Base-by-base conservation (phyloP, 2,329 filamentous ascomycete genomes). In the Talaromyces albobiverticillius region DNA sequence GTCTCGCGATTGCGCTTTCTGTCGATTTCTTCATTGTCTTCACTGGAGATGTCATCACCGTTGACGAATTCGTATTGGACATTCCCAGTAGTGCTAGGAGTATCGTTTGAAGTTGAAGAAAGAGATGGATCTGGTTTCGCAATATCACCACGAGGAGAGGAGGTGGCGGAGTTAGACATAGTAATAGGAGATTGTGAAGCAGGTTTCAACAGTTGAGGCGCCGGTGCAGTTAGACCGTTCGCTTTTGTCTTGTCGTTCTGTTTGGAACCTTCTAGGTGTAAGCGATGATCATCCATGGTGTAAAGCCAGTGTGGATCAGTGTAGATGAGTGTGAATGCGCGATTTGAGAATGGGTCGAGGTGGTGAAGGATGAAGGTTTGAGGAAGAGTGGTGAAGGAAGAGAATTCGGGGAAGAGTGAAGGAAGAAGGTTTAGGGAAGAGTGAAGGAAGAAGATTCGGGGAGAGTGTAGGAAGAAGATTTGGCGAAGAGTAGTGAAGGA, bases 31-130 rank as follows among this genome's bases (percentile, higher is more conserved):
- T 59, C 64, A 18, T 63, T 60, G 9, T 69, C 61, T n/a, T 59
- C 58, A 38, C 61, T 50, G 3, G 55, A 36, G 13, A 53, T 64
- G 11, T 61, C 60, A 45, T 63, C 51, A 1, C 54, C 32, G n/a
- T 51, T 66, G n/a, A 60, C 57, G 46, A 72, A 72, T 42, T 65
- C 58, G 11, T 71, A 59, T 22, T 64, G 59, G 18, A 69, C n/a
- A 3, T 61, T 58, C 9, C 22, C 18, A 1, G 36, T 47, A 9
- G 34, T 18, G 10, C 18, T 25, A 9, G 25, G 22, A 23, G 47
- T 29, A 22, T 4, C 9, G n/a, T 32, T 50, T 8, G 47, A 40
- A 4, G 18, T 25, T n/a, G n/a, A n/a, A n/a, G n/a, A n/a, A 13
- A 20, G 5, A 13, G 23, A 11, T 23, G 34, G 7, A n/a, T 53